Conservation (phyloP, 2,329 filamentous ascomycete genomes). For the Hypoxylon sp. region DNA sequence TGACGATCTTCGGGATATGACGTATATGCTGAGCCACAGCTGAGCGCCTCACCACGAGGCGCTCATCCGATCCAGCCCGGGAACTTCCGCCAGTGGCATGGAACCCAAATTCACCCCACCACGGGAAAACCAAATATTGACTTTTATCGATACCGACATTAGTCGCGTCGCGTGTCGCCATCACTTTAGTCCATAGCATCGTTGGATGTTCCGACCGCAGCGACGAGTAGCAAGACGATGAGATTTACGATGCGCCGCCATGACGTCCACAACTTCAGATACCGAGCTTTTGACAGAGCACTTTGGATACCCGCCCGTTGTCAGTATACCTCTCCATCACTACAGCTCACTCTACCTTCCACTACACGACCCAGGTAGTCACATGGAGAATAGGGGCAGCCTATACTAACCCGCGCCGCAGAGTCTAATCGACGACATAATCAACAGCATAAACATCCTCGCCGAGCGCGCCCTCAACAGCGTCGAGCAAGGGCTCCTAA, state of each 20-base stretch:
- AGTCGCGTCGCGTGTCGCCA: conserved; percentile 35
- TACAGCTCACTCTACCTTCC: too few relatives aligned
- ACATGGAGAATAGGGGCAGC: too few relatives aligned
- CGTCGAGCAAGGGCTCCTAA: conserved; percentile 84
- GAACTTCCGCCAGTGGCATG: not conserved
- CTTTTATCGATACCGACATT: conserved; percentile 34
- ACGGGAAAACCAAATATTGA: conserved; percentile 51
- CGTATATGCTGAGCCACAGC: conserved; percentile 34
- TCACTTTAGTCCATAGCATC: conserved; percentile 12
- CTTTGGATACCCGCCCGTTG: conserved; percentile 92
- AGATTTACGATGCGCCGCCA: conserved; percentile 50
- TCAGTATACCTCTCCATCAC: conserved; percentile 60
- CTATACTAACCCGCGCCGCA: conserved; percentile 54
- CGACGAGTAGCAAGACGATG: conserved; percentile 27
- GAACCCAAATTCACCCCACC: conserved; percentile 36
- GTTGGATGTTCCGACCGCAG: conserved; percentile 1
- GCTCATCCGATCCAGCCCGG: conserved; percentile 15
- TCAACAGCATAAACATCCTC: conserved; percentile 95
- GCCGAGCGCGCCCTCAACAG: conserved; percentile 90
- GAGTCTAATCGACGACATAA: conserved; percentile 97
- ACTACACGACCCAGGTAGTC: not conserved
- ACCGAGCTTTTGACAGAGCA: conserved; percentile 90
- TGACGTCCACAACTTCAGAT: conserved; percentile 56
- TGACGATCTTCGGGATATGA: conserved; percentile 20
- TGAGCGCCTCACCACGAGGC: too few relatives aligned